Base-by-base conservation (phyloP, 768 basidiomycete species). In the Suillus fuscotomentosus region DNA sequence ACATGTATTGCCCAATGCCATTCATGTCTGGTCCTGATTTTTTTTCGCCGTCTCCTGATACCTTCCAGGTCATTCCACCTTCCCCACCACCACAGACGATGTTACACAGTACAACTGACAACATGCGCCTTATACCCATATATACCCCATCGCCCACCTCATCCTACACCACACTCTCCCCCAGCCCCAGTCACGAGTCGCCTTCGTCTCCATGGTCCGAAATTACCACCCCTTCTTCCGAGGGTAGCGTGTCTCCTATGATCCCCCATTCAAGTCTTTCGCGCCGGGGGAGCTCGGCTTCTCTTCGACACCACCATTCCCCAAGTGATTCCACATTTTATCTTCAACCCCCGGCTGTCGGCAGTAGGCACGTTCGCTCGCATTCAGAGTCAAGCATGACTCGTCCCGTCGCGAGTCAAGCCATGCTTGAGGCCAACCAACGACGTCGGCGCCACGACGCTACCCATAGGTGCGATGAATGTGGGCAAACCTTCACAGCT, bases 361-460 rank as follows among this genome's bases (percentile, higher is more conserved):
- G 47, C 5, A 14, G 15, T 24, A 56, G 60, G 5, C 69, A 66
- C 63, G 65, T 63, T 2, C 74, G 76, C 15, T 42, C 63, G 10
- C 70, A 66, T 11, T 67, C 72, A 7, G 36, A 7, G n/a, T 69
- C 74, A 0, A 56, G 69, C 5, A 17, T 34, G 39, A 3, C 11
- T 10, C 65, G 67, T 10, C 67, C 70, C 1, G 75, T 76, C 3
- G 76, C 75, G 0, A 76, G 73, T 55, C 75, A 68, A 62, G 75
- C 75, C 0, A 76, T 77, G 76, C 67, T 75, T 3, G 71, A 75
- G 27, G 75, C 75, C 0, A 76, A 76, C 27, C 61, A 69, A 59
- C 68, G 73, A 1, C 76, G 75, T 20, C 76, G 75, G 13, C 69
- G 71, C 34, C 76, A 76, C 60, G 66, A 70, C 3, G 64, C 76